These are phyloP conservation scores for Pseudocercospora fijiensis DNA, from an alignment of 2,329 filamentous ascomycete species.

Conservation along the genomic window DNA sequence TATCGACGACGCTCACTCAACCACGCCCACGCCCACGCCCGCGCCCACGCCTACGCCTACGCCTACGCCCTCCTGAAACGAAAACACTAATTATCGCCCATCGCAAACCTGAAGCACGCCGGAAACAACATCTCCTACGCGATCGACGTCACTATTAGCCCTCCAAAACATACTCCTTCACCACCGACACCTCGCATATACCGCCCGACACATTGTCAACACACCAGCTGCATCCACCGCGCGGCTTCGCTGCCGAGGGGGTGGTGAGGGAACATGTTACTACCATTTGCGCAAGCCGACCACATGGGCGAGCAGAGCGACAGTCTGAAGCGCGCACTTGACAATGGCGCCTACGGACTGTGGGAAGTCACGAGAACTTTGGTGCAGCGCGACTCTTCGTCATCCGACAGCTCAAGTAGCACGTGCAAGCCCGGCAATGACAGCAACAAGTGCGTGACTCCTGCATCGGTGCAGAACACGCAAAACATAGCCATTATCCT, in stretches of 20 bases:
- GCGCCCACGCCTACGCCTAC: no score
- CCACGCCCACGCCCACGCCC: no score
- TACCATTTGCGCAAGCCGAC: constrained; percentile 2
- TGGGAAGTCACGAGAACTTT: constrained; percentile 29
- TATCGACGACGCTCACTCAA: constrained; percentile 12
- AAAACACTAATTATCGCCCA: neutral
- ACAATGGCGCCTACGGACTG: constrained; percentile 23
- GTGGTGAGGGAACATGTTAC: constrained; percentile 11
- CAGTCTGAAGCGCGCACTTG: constrained; percentile 21
- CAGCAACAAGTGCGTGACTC: constrained; percentile 33
- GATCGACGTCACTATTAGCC: constrained; percentile 12
- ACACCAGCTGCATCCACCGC: constrained; percentile 11
- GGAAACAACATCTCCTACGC: constrained; percentile 3
- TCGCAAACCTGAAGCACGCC: constrained; percentile 7
- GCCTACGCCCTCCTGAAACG: constrained; percentile 14
- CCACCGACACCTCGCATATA: neutral
- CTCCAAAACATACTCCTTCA: constrained; percentile 1
- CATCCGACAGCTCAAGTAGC: constrained; percentile 18
- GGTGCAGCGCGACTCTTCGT: constrained; percentile 21
- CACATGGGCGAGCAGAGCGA: constrained; percentile 14
- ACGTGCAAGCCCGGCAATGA: constrained; percentile 31
- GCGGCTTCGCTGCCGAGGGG: constrained; percentile 3
- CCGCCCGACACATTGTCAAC: neutral
- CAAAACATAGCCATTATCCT: constrained; percentile 38
- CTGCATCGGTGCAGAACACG: constrained; percentile 27